Evolutionary conservation across 1,139 yeast genomes (phyloP), one percentile per base, ranked within the genome.

Genomic region (Saccharomycopsis phalli): DNA sequence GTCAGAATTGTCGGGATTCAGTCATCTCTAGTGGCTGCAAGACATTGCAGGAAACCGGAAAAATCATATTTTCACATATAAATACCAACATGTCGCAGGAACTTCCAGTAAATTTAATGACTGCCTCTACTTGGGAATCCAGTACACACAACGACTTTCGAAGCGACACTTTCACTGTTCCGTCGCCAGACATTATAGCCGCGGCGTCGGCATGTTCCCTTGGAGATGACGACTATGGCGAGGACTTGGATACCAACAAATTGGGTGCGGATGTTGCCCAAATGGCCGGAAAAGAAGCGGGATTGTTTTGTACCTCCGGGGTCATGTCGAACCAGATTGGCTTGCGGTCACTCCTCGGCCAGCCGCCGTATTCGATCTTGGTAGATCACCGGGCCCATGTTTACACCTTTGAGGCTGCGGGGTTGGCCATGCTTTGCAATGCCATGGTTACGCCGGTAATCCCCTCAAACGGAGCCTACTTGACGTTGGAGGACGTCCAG

Each of bases 121-220:
- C 42, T 11, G 7, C 10, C 10, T 22, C 31, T 21, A 7, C 34
- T 14, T 38, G 25, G 14, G 18, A 22, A n/a, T 26, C 44, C 6
- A 41, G 38, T 7, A 43, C 46, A 14, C 46, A 43, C 22, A 44
- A 44, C 39, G 45, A 44, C 53, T 76, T 81, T 57, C 72, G 91
- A 58, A 76, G 91, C 57, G 97, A 88, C 58, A 88, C 96, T 2
- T 87, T 88, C 72, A 88, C 96, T 8, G 84, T 86, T 10, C 97
- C 96, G 28, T 81, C 95, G 2, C 68, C 68, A 42, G 65, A 75
- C 38, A 87, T 88, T 95, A 57, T 79, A 37, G 66, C 67, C 44
- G 79, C 84, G 14, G 77, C 74, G 42, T 47, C 71, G 20, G 56
- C 66, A 23, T 77, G 86, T 32, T 65, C 91, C 4, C 60, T 74